Evolutionary conservation across 2,329 filamentous ascomycete species (phyloP).

Genomic region (Botryotinia calthae): DNA sequence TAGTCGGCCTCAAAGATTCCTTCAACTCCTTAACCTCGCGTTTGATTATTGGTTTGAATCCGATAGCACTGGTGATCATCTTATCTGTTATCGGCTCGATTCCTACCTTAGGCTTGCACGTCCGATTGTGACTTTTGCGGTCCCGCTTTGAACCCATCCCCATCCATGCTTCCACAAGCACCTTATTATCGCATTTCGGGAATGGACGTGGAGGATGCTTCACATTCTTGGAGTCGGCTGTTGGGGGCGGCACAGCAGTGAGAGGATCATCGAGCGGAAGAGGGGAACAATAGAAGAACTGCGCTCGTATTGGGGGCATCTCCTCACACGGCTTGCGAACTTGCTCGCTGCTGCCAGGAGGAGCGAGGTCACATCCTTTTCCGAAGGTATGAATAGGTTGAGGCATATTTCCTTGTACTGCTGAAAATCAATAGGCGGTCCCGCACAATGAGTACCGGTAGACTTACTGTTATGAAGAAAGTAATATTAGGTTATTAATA

Average conservation of each 20-base stretch:
- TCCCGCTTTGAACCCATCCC: slow-evolving; percentile 52
- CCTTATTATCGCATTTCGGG: slow-evolving; percentile 72
- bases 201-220: slow-evolving; percentile 73
- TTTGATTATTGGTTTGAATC: background rate
- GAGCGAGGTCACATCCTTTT: slow-evolving; percentile 35
- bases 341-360: background rate
- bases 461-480: slow-evolving; percentile 11
- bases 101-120: slow-evolving; percentile 8
- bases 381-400: slow-evolving; percentile 36
- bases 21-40: slow-evolving; percentile 1
- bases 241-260: slow-evolving; percentile 58
- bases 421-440: background rate
- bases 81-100: slow-evolving; percentile 5
- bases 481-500: slow-evolving; percentile 12
- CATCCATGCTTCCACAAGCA: slow-evolving; percentile 76
- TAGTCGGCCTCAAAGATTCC: background rate
- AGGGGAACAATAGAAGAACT: slow-evolving; percentile 83
- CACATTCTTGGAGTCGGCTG: slow-evolving; percentile 49
- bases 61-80: background rate
- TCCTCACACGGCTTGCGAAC: slow-evolving; percentile 38
- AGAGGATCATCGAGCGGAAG: slow-evolving; percentile 86
- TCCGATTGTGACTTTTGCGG: slow-evolving; percentile 47
- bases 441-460: background rate
- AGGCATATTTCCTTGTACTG: slow-evolving; percentile 33
- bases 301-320: slow-evolving; percentile 61